Conservation (phyloP, 1,284 basidiomycete species). For the Erythrobasidium hasegawianum region DNA sequence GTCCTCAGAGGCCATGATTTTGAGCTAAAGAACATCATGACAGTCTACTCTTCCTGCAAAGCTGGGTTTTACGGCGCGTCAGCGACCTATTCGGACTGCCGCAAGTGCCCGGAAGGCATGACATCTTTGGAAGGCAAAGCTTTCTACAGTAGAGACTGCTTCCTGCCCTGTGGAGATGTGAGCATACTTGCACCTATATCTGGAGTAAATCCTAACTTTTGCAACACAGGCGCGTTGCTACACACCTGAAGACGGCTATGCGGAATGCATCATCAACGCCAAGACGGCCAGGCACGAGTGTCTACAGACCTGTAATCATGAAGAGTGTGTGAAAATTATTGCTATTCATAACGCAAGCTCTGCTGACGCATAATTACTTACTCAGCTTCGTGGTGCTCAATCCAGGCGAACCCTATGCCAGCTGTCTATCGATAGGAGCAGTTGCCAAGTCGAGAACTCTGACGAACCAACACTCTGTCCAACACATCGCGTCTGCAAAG, state of each 20-base stretch:
- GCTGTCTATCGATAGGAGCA: conserved; percentile 1
- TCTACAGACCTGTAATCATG: conserved; percentile 7
- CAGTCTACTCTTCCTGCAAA: conserved; percentile 24
- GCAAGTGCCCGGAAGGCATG: conserved; percentile 21
- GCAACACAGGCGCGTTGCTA: conserved; percentile 5
- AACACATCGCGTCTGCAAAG: neutral
- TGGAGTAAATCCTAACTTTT: no score
- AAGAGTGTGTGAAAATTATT: conserved; percentile 5
- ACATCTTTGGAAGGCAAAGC: conserved; percentile 22
- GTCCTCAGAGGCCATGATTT: no score
- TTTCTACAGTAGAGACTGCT: conserved; percentile 22
- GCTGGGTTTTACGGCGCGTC: conserved; percentile 22
- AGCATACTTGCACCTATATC: no score
- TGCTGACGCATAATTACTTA: no score
- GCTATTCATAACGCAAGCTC: no score
- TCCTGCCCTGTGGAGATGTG: conserved; percentile 25
- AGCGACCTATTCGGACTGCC: conserved; percentile 20
- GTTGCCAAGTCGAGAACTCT: neutral
- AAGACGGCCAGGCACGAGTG: conserved; percentile 12
- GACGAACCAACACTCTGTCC: conserved; percentile 5
- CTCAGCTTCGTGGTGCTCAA: conserved; percentile 24
- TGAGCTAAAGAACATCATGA: no score
- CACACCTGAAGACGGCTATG: neutral
- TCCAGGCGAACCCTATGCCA: conserved; percentile 18
- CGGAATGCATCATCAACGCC: conserved; percentile 22